Evolutionary conservation across 2,329 filamentous ascomycete species (phyloP).

Genomic region (Calonectria crousiana): DNA sequence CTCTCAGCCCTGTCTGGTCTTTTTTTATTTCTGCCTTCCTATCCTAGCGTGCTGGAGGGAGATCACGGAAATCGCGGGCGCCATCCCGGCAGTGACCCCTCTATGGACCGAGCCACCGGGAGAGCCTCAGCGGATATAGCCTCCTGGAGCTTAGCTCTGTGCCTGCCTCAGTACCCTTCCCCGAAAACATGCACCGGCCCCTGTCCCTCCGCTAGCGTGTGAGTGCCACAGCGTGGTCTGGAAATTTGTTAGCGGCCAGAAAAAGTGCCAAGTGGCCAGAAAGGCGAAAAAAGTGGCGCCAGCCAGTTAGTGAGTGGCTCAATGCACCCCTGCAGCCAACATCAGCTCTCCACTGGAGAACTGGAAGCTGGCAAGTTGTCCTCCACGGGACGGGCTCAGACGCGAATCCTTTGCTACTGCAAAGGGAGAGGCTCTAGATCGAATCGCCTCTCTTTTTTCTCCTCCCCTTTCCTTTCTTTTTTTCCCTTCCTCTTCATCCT

Average conservation of each 20-base stretch:
- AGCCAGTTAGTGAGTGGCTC: constrained; percentile 19
- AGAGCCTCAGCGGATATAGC: constrained; percentile 12
- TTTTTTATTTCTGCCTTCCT: neutral
- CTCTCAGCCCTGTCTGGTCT: constrained; percentile 9
- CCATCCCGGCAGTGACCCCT: constrained; percentile 5
- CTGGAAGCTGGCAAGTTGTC: constrained; percentile 43
- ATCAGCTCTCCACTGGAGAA: constrained; percentile 26
- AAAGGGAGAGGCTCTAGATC: constrained; percentile 33
- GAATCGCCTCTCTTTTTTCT: constrained; percentile 31
- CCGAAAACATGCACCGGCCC: neutral
- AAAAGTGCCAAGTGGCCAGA: constrained; percentile 37
- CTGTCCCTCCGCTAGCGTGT: neutral
- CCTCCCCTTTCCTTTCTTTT: constrained; percentile 18
- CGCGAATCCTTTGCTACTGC: constrained; percentile 36
- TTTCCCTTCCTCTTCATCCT: constrained; percentile 15
- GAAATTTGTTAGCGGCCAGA: constrained; percentile 31
- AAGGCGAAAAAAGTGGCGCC: constrained; percentile 34
- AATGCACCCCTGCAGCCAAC: constrained; percentile 38
- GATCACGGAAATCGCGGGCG: neutral
- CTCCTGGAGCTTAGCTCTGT: neutral
- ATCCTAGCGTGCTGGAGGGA: neutral
- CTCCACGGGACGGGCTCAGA: constrained; percentile 33
- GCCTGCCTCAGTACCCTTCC: neutral
- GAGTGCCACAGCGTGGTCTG: constrained; percentile 12
- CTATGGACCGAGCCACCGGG: constrained; percentile 8